A percentile compares a stretch with the other conserved stretches of the same genome.
These are phyloP conservation scores for Lepiota venenata DNA, from an alignment of 768 basidiomycete species.

Conservation along the genomic window DNA sequence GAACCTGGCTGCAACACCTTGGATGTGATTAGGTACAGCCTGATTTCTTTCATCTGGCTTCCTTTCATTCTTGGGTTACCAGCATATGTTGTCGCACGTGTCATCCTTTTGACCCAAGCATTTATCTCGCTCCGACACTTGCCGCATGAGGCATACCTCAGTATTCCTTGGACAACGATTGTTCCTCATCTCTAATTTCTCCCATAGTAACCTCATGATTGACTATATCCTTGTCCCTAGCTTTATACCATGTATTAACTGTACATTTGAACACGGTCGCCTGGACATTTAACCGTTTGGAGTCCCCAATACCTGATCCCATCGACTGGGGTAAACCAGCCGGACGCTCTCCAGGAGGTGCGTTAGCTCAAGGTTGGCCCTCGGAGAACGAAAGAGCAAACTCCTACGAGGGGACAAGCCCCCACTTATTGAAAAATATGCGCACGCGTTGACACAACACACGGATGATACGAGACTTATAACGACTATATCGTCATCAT, in stretches of 20 bases:
- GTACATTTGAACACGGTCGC: neutral
- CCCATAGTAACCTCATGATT: neutral
- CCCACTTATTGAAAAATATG: too few species aligned
- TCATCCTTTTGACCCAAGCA: neutral
- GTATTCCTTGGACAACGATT: neutral
- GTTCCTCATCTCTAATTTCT: neutral
- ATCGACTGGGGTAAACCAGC: too few species aligned
- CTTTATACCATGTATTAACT: too few species aligned
- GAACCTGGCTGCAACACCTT: neutral
- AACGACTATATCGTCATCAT: too few species aligned
- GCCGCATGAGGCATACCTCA: neutral
- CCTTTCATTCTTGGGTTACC: conserved; percentile 3
- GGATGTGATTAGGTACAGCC: neutral
- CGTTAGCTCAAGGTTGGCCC: too few species aligned
- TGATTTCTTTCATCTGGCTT: neutral
- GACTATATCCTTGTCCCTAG: neutral
- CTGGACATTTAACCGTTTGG: too few species aligned
- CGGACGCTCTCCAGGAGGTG: too few species aligned
- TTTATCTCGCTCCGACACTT: neutral
- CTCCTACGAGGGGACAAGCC: too few species aligned
- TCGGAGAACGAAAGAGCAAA: too few species aligned
- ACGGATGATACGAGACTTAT: too few species aligned
- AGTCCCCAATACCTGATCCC: too few species aligned
- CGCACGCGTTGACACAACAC: too few species aligned
- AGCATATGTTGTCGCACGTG: conserved; percentile 1